phyloP scores from a whole-genome alignment of 768 basidiomycete genomes.

The Tephrocybe sp. region DNA sequence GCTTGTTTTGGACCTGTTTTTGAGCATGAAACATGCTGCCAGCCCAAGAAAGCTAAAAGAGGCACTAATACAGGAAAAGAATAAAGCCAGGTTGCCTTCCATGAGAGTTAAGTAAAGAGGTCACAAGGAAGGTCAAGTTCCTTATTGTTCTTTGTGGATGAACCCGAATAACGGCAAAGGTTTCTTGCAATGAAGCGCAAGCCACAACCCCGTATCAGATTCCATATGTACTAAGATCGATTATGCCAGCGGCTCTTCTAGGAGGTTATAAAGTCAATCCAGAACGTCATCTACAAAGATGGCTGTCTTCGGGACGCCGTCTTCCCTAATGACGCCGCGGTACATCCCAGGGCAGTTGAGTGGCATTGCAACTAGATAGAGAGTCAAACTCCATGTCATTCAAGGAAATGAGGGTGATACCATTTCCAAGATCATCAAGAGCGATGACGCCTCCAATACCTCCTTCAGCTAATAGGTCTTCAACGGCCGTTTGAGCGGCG shows the following conservation, averaged over 20 bases:
- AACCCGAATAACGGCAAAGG: too few relatives aligned
- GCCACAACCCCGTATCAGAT: background rate
- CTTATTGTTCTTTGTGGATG: too few relatives aligned
- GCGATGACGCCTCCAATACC: constrained; percentile 77
- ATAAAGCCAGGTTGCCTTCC: too few relatives aligned
- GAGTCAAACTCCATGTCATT: background rate
- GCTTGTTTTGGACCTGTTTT: too few relatives aligned
- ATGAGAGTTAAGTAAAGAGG: too few relatives aligned
- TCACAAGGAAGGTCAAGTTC: too few relatives aligned
- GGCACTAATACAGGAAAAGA: too few relatives aligned
- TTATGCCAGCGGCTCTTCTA: background rate
- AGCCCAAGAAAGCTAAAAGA: too few relatives aligned
- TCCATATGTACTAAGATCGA: background rate
- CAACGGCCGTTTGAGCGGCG: constrained; percentile 54
- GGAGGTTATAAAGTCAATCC: constrained; percentile 9
- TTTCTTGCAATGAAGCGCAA: too few relatives aligned
- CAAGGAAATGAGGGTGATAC: constrained; percentile 32
- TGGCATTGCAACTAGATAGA: constrained; percentile 60
- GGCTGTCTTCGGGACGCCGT: constrained; percentile 70
- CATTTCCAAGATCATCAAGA: constrained; percentile 65
- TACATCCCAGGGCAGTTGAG: constrained; percentile 84
- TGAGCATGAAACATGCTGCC: too few relatives aligned
- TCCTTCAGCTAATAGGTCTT: constrained; percentile 54
- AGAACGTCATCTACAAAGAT: constrained; percentile 72
- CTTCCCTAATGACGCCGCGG: constrained; percentile 66